These are phyloP conservation scores for Grifola frondosa DNA, from an alignment of 1,284 basidiomycete genomes.

Conservation along the genomic window DNA sequence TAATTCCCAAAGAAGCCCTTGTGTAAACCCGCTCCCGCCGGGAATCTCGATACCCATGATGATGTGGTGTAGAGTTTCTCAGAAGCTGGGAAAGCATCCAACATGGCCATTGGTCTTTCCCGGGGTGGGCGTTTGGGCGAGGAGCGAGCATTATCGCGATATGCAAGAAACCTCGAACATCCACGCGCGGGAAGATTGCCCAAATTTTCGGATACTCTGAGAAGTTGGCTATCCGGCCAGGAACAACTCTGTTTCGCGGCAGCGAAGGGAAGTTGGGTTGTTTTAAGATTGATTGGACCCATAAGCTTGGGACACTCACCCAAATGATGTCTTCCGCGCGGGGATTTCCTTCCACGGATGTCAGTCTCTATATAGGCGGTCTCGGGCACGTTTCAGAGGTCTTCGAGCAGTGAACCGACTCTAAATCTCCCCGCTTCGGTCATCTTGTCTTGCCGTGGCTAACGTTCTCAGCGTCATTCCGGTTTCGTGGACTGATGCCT, in stretches of 20 bases:
- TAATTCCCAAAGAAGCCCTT: slow-evolving; percentile 17
- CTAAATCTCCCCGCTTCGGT: slow-evolving; percentile 23
- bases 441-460: slow-evolving; percentile 22
- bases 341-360: slow-evolving; percentile 17
- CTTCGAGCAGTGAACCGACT: slow-evolving; percentile 21
- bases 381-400: slow-evolving; percentile 23
- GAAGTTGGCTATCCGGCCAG: slow-evolving; percentile 17
- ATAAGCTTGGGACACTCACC: slow-evolving; percentile 21
- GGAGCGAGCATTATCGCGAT: slow-evolving; percentile 20
- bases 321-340: slow-evolving; percentile 4
- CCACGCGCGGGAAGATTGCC: slow-evolving; percentile 9
- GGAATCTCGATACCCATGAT: slow-evolving; percentile 20
- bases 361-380: slow-evolving; percentile 16
- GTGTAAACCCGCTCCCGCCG: slow-evolving; percentile 22
- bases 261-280: slow-evolving; percentile 21
- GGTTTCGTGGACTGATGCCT: slow-evolving; percentile 15
- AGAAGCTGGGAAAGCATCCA: slow-evolving; percentile 21
- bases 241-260: slow-evolving; percentile 29
- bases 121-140: slow-evolving; percentile 19
- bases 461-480: slow-evolving; percentile 22
- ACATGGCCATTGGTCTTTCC: slow-evolving; percentile 21
- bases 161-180: slow-evolving; percentile 18
- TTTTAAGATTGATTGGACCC: slow-evolving; percentile 21
- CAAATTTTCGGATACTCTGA: slow-evolving; percentile 20
- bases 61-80: slow-evolving; percentile 17